Percentiles rank a stretch among this genome's conserved stretches.
phyloP scores from a whole-genome alignment of 73 alveolate species.

The Stentor coeruleus region DNA sequence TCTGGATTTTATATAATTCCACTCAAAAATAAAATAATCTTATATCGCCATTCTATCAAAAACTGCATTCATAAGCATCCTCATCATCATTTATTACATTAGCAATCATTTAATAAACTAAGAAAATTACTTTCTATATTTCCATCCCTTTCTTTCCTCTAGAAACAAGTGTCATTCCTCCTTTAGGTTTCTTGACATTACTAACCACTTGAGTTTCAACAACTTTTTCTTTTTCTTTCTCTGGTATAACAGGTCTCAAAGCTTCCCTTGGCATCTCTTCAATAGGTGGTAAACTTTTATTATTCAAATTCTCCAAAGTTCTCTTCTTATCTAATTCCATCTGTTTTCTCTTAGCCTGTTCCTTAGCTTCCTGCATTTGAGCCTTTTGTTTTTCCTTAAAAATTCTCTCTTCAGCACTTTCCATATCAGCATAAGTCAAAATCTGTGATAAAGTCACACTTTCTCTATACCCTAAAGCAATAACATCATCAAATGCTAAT shows the following conservation, averaged over 20 bases:
- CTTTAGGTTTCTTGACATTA: not conserved
- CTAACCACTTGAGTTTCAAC: not conserved
- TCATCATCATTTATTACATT: no score
- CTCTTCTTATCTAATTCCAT: conserved; percentile 36
- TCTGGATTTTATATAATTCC: no score
- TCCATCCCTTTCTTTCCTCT: not conserved
- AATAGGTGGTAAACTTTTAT: not conserved
- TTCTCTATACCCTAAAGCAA: conserved; percentile 90
- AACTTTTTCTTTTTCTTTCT: not conserved
- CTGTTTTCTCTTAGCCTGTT: conserved; percentile 39
- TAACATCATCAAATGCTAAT: conserved; percentile 92
- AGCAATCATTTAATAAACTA: no score
- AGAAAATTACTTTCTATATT: no score
- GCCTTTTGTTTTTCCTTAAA: conserved; percentile 52
- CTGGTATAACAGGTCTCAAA: not conserved
- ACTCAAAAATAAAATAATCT: no score
- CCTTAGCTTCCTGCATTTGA: conserved; percentile 50
- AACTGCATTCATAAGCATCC: no score
- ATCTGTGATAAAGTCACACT: conserved; percentile 81
- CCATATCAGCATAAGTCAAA: conserved; percentile 91
- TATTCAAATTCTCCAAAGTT: conserved; percentile 26
- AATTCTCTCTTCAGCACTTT: conserved; percentile 89
- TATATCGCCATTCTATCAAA: no score
- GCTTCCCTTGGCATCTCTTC: not conserved
- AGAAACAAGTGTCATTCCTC: not conserved